A percentile compares a stretch with the other conserved stretches of the same genome.
phyloP scores from a whole-genome alignment of 2,329 filamentous ascomycete genomes.

The Didymella pinodella region DNA sequence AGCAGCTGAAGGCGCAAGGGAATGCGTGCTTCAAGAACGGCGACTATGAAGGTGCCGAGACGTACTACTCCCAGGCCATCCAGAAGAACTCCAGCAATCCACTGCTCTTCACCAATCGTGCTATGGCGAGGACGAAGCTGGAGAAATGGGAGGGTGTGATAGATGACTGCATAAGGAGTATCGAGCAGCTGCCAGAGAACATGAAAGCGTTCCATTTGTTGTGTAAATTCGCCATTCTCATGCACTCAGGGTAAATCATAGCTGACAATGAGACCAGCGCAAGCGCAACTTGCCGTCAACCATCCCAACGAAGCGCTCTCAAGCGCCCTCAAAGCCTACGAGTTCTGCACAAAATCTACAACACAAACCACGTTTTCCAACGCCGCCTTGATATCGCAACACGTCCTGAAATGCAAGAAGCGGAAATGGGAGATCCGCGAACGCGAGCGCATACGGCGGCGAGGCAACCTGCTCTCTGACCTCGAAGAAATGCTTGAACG shows the following conservation, averaged over 20 bases:
- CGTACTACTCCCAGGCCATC: conserved; percentile 79
- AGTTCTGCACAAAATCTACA: conserved; percentile 65
- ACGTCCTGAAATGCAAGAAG: conserved; percentile 83
- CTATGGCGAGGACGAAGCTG: conserved; percentile 80
- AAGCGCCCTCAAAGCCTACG: conserved; percentile 76
- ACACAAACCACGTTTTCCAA: conserved; percentile 66
- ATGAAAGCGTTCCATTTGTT: conserved; percentile 89
- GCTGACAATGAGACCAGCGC: conserved; percentile 57
- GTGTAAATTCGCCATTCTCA: conserved; percentile 37
- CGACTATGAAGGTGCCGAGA: conserved; percentile 72
- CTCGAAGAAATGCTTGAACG: conserved; percentile 57
- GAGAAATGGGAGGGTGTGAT: conserved; percentile 76
- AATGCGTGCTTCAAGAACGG: conserved; percentile 71
- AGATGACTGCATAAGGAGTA: conserved; percentile 77
- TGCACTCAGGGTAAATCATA: background rate
- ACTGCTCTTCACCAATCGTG: conserved; percentile 86
- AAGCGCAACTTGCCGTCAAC: conserved; percentile 79
- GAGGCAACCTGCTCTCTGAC: conserved; percentile 67
- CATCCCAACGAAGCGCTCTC: conserved; percentile 76
- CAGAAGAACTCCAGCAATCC: conserved; percentile 79
- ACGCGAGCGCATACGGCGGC: conserved; percentile 63
- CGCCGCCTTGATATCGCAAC: conserved; percentile 73
- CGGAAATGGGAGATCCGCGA: conserved; percentile 83
- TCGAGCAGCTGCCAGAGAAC: conserved; percentile 69
- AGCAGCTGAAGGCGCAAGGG: conserved; percentile 61